Conservation (phyloP, 345 rosid genomes). For the Odontarrhena argentea region DNA sequence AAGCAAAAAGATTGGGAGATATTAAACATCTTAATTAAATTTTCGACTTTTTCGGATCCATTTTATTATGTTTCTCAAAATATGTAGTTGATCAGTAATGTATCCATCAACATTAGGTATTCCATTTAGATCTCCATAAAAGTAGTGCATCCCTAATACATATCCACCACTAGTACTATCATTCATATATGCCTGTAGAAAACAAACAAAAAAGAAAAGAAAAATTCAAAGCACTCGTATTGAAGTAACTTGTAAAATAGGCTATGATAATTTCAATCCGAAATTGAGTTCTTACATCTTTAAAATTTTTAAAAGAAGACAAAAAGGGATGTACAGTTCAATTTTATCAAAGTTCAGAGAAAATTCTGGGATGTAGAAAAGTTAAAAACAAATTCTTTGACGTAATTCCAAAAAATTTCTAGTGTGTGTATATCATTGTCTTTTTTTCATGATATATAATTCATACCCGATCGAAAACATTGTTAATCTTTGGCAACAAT, state of each 20-base stretch:
- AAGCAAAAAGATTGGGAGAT: background rate
- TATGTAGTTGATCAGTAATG: slow-evolving; percentile 1
- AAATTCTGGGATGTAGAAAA: background rate
- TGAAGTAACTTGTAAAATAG: slow-evolving; percentile 6
- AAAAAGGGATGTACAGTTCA: background rate
- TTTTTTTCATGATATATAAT: background rate
- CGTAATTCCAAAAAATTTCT: background rate
- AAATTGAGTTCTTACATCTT: slow-evolving; percentile 15
- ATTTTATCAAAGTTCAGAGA: background rate
- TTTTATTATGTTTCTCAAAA: background rate
- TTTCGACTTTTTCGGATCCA: background rate
- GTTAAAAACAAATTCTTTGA: background rate
- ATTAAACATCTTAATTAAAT: background rate
- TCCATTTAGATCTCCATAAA: slow-evolving; percentile 1
- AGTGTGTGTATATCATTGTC: background rate
- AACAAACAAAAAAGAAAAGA: background rate
- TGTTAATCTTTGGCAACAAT: background rate
- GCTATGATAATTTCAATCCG: background rate
- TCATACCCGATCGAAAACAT: background rate
- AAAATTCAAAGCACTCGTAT: background rate
- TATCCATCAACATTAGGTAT: slow-evolving; percentile 18
- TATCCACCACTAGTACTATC: slow-evolving; percentile 23
- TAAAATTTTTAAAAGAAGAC: background rate
- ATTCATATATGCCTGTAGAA: background rate
- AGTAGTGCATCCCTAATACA: slow-evolving; percentile 30